A percentile compares a stretch with the other conserved stretches of the same genome.
Conservation (phyloP, 768 basidiomycete species). For the Mrakia blollopis region DNA sequence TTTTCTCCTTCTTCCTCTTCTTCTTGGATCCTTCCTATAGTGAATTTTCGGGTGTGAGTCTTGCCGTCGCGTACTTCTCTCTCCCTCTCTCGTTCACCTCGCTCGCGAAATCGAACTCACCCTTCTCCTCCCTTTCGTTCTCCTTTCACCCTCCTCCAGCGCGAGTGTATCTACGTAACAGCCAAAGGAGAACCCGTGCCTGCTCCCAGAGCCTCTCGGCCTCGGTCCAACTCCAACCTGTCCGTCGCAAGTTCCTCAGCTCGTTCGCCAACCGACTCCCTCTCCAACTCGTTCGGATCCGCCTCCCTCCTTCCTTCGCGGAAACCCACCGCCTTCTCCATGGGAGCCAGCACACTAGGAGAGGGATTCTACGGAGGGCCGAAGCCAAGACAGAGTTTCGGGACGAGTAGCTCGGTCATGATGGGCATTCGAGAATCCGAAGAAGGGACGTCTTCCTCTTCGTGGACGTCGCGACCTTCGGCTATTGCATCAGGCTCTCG, state of each 20-base stretch:
- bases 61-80: neutral
- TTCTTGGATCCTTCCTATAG: neutral
- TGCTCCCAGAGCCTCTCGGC: constrained; percentile 6
- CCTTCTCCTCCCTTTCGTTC: neutral
- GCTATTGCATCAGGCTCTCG: neutral
- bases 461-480: neutral
- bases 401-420: neutral
- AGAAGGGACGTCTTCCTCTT: neutral
- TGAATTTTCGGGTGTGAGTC: constrained; percentile 29
- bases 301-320: constrained; percentile 1
- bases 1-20: neutral
- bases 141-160: neutral
- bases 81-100: neutral
- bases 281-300: constrained; percentile 2
- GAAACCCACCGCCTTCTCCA: constrained; percentile 15
- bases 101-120: neutral
- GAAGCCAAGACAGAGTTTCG: neutral
- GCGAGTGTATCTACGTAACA: constrained; percentile 28
- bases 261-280: constrained; percentile 7
- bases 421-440: neutral
- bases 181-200: constrained; percentile 13
- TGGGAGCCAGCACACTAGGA: neutral
- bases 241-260: constrained; percentile 1
- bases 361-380: constrained; percentile 20
- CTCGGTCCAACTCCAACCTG: constrained; percentile 17